Conservation (phyloP, 1,284 basidiomycete genomes). For the Xerocomus nothofagi region DNA sequence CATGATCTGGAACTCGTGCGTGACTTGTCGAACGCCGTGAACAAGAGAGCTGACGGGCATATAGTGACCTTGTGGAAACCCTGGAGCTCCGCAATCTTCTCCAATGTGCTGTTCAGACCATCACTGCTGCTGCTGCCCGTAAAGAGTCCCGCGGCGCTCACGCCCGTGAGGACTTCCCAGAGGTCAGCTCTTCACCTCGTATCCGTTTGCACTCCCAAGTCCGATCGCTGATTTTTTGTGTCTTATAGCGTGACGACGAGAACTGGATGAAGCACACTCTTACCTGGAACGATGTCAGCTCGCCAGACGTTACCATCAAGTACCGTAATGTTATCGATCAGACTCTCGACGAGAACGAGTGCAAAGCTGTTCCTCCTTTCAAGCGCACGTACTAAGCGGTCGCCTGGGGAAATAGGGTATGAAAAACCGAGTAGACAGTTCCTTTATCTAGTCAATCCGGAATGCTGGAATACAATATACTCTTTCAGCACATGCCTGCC, state of each 20-base stretch:
- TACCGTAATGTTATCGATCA: constrained; percentile 86
- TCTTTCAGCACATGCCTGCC: neutral
- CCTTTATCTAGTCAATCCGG: constrained; percentile 8
- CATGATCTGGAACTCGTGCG: constrained; percentile 98
- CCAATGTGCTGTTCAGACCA: constrained; percentile 95
- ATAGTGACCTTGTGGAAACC: constrained; percentile 92
- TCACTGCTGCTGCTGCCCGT: constrained; percentile 91
- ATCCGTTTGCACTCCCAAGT: neutral
- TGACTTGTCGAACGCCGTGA: constrained; percentile 13
- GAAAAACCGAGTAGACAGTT: constrained; percentile 8
- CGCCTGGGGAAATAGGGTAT: neutral
- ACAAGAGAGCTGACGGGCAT: constrained; percentile 16
- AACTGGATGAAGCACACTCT: constrained; percentile 96
- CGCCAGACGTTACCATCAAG: constrained; percentile 84
- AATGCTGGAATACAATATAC: constrained; percentile 14
- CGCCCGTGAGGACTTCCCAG: constrained; percentile 94
- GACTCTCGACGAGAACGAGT: constrained; percentile 95
- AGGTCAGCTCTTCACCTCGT: constrained; percentile 47
- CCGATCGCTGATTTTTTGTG: constrained; percentile 1
- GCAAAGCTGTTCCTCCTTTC: constrained; percentile 87
- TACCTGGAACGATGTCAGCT: constrained; percentile 74
- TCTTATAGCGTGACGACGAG: constrained; percentile 75
- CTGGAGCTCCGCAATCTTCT: constrained; percentile 96
- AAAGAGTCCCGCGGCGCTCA: constrained; percentile 98
- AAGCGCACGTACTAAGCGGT: constrained; percentile 75